A percentile compares a stretch with the other conserved stretches of the same genome.
Conservation (phyloP, 805 yeast species). For the Hanseniaspora vineae region DNA sequence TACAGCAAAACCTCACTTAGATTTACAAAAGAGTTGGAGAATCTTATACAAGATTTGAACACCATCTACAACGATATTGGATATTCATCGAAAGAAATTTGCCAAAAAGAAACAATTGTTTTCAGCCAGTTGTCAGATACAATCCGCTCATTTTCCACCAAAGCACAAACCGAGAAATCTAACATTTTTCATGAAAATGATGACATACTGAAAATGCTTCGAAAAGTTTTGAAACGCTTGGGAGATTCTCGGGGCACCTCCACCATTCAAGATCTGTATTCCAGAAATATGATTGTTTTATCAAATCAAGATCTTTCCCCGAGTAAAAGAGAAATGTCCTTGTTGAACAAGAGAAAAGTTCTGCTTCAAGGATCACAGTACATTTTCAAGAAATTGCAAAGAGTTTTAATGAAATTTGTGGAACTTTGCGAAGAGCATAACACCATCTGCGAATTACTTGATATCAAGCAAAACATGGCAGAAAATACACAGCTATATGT, state of each 20-base stretch:
- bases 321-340: constrained; percentile 20
- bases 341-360: constrained; percentile 23
- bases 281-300: constrained; percentile 23
- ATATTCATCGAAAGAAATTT: constrained; percentile 36
- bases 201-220: constrained; percentile 16
- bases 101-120: constrained; percentile 35
- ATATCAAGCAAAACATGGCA: background rate
- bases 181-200: constrained; percentile 20
- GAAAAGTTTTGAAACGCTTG: constrained; percentile 20
- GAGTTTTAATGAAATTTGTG: constrained; percentile 1
- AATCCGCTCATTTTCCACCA: constrained; percentile 29
- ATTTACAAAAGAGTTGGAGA: constrained; percentile 20
- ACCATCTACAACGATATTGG: constrained; percentile 41
- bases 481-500: background rate
- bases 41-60: constrained; percentile 29
- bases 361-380: constrained; percentile 20
- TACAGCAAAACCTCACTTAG: constrained; percentile 15
- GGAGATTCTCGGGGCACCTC: constrained; percentile 26
- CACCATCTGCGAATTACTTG: background rate
- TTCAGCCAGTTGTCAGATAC: constrained; percentile 38
- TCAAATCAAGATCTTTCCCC: constrained; percentile 16
- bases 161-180: constrained; percentile 26
- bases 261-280: constrained; percentile 30
- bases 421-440: background rate
- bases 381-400: constrained; percentile 13